Evolutionary conservation across 179 eudicot genomes (phyloP).

Genomic region (Silene coronaria): DNA sequence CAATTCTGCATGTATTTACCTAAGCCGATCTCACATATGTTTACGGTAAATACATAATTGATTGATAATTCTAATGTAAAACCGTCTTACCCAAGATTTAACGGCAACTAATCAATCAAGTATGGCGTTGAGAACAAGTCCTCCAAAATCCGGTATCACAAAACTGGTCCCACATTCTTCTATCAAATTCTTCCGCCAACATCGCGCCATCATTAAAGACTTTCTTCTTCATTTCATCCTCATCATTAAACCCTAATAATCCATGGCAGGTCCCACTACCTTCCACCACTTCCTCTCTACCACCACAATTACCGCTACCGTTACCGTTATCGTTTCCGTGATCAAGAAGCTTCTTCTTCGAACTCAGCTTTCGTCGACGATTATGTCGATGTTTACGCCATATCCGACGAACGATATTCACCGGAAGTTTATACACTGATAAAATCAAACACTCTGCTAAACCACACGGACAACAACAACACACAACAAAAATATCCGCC

Average conservation of each 20-base stretch:
- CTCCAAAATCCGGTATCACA: slow-evolving; percentile 38
- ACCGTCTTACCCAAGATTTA: too few species aligned
- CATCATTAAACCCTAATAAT: slow-evolving; percentile 5
- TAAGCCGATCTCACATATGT: too few species aligned
- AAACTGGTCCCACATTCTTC: slow-evolving; percentile 43
- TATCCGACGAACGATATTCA: slow-evolving; percentile 21
- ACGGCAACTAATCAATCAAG: too few species aligned
- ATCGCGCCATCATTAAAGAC: slow-evolving; percentile 27
- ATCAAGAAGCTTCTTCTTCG: slow-evolving; percentile 8
- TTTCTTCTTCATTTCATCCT: slow-evolving; percentile 22
- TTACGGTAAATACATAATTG: too few species aligned
- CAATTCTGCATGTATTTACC: too few species aligned
- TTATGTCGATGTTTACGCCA: slow-evolving; percentile 19
- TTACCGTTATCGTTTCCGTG: neutral
- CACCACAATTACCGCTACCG: neutral
- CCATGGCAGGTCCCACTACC: neutral
- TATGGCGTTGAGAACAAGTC: slow-evolving; percentile 32
- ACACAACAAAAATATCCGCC: slow-evolving; percentile 29
- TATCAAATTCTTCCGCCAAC: slow-evolving; percentile 24
- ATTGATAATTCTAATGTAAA: too few species aligned
- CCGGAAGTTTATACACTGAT: slow-evolving; percentile 32
- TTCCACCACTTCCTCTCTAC: too few species aligned
- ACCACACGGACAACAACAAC: slow-evolving; percentile 43
- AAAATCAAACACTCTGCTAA: slow-evolving; percentile 25
- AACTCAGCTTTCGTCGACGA: neutral